Conservation (phyloP, 2,329 filamentous ascomycete species). For the Stagonosporopsis chrysanthemi region DNA sequence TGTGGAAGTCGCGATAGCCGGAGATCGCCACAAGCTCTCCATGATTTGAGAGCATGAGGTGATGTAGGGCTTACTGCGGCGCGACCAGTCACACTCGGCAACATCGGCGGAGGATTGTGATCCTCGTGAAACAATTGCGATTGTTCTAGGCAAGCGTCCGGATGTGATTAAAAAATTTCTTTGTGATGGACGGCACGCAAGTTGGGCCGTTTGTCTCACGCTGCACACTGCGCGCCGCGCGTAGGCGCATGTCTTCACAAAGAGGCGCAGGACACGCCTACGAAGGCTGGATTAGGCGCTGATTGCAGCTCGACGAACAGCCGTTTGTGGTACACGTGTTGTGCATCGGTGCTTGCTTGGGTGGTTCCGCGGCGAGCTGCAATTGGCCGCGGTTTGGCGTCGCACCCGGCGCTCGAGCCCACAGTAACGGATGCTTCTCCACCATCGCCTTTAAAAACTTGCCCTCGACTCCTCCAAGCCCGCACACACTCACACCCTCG, state of each 20-base stretch:
- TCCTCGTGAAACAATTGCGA: slow-evolving; percentile 12
- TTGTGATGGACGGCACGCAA: slow-evolving; percentile 11
- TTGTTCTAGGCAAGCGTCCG: slow-evolving; percentile 15
- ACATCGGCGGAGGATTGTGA: not conserved
- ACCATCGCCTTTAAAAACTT: slow-evolving; percentile 22
- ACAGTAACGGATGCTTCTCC: slow-evolving; percentile 15
- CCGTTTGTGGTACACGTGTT: slow-evolving; percentile 21
- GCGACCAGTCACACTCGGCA: slow-evolving; percentile 6
- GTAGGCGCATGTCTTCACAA: not conserved
- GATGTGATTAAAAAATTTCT: slow-evolving; percentile 14
- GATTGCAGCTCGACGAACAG: slow-evolving; percentile 6
- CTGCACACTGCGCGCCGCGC: not conserved
- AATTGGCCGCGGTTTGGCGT: slow-evolving; percentile 11
- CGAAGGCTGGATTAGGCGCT: not conserved
- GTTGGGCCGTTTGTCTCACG: slow-evolving; percentile 8
- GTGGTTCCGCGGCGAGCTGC: slow-evolving; percentile 7
- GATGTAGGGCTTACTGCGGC: not conserved
- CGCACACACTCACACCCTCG: slow-evolving; percentile 30
- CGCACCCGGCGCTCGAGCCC: slow-evolving; percentile 5
- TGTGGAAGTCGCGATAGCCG: not conserved
- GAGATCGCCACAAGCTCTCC: not conserved
- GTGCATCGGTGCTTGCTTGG: slow-evolving; percentile 8
- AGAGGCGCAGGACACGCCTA: not conserved
- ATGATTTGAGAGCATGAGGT: not conserved
- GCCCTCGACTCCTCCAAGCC: slow-evolving; percentile 15